Conservation (phyloP, 1,284 basidiomycete species). For the Sporisorium scitamineum region DNA sequence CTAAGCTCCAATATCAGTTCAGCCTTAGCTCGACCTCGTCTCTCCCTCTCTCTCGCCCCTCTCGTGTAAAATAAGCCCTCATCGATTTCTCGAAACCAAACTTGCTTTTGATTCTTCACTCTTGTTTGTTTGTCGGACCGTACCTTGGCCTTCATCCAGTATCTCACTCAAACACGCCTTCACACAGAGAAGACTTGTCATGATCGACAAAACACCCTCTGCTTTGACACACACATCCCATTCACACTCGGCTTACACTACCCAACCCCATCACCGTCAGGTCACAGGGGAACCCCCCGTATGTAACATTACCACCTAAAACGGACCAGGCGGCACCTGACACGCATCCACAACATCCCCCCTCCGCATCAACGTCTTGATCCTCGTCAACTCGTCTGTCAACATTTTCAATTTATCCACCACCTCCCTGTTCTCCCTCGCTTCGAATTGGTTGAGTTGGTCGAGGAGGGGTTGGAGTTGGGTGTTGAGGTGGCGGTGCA, state of each 20-base stretch:
- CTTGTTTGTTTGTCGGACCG: background rate
- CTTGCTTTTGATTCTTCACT: background rate
- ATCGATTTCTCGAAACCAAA: background rate
- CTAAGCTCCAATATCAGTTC: background rate
- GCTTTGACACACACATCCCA: background rate
- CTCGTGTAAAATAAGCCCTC: slow-evolving; percentile 10
- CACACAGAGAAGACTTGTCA: background rate
- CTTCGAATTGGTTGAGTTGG: slow-evolving; percentile 16
- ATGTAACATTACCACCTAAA: too few species aligned
- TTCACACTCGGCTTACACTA: background rate
- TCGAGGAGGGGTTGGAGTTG: slow-evolving; percentile 24
- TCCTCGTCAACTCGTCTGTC: slow-evolving; percentile 40
- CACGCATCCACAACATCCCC: slow-evolving; percentile 6
- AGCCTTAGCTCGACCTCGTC: background rate
- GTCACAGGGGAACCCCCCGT: too few species aligned
- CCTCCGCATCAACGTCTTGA: slow-evolving; percentile 42
- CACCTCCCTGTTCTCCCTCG: slow-evolving; percentile 21
- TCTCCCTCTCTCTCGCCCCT: background rate
- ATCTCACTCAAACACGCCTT: background rate
- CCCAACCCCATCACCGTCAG: too few species aligned
- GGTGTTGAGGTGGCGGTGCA: slow-evolving; percentile 7
- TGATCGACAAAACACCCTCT: background rate
- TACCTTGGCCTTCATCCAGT: too few species aligned
- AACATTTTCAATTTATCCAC: slow-evolving; percentile 11
- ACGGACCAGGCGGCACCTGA: slow-evolving; percentile 11